Conservation (phyloP, 345 rosid genomes). For the Bruguiera sexangula region DNA sequence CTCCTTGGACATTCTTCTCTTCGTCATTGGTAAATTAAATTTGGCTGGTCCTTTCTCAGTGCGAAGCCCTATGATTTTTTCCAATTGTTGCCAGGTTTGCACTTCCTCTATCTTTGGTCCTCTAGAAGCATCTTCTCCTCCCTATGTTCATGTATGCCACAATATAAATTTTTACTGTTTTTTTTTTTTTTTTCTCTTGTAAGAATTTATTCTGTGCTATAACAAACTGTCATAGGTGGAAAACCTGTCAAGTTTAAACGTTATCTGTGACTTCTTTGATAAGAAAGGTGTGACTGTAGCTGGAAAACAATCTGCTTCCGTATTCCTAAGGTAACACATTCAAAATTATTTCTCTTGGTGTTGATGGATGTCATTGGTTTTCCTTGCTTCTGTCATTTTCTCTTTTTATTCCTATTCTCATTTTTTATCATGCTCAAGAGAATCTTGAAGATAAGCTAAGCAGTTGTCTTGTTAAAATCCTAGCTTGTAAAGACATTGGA, state of each 20-base stretch:
- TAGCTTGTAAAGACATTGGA: no score
- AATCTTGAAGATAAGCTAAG: background rate
- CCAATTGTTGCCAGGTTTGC: constrained; percentile 83
- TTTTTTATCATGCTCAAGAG: background rate
- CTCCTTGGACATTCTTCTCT: constrained; percentile 77
- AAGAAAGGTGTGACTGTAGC: constrained; percentile 55
- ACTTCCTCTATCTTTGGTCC: constrained; percentile 9
- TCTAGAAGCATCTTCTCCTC: background rate
- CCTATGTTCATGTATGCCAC: background rate
- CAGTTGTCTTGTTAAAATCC: background rate
- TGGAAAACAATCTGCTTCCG: constrained; percentile 59
- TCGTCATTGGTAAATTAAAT: constrained; percentile 65
- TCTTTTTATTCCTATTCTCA: background rate
- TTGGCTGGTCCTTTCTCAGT: constrained; percentile 87
- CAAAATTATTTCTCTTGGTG: background rate
- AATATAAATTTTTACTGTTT: background rate
- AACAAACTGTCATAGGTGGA: constrained; percentile 55
- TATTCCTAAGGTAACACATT: constrained; percentile 60
- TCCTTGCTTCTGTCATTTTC: no score
- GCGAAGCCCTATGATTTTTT: constrained; percentile 56
- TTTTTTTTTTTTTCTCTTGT: background rate
- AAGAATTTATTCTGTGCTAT: constrained; percentile 4
- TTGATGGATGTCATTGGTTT: no score
- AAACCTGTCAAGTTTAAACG: constrained; percentile 68
- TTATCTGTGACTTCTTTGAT: constrained; percentile 54